Evolutionary conservation across 805 yeast species (phyloP), one percentile per base, ranked within the genome.

Genomic region (Kazachstania viticola): DNA sequence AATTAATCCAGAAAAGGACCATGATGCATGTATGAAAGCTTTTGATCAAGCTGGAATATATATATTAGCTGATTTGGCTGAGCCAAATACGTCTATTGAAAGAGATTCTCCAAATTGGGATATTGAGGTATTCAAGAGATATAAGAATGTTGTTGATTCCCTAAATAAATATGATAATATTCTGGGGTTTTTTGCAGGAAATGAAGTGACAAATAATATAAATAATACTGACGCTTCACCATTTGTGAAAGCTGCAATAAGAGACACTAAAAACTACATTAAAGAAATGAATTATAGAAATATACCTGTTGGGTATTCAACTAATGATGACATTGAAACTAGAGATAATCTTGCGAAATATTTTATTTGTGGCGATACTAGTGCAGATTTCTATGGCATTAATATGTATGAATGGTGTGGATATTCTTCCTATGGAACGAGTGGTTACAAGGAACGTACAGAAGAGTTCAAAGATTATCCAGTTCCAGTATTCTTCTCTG

Each of bases 171-270:
- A 87, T 61, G 60, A 77, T 29, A 88, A 88, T 60, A 71, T 83
- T 14, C 66, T 88, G 41, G 98, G 97, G 2, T 87, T 83, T 69
- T 87, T 88, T 60, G 97, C 97, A 18, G 98, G 97, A 39, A 91
- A 91, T 60, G 98, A 88, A 68, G 97, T 91, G 33, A 74, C 88
- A 38, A 88, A 87, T 59, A 84, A 82, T 51, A 61, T 60, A 27
- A 62, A 84, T 30, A 87, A 83, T 59, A 81, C 96, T 11, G 78
- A 75, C 45, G 82, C 96, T 21, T 85, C 96, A 18, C 84, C 96
- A 2, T 88, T 76, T 58, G 94, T 91, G 35, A 91, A 88, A 67
- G 95, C 97, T 19, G 95, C 97, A 13, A 69, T 91, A 39, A 78
- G 98, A 60, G 98, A 88, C 56, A 69, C 71, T 51, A 87, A 82